A percentile compares a stretch with the other conserved stretches of the same genome.
These are phyloP conservation scores for Podaxis pistillaris DNA, from an alignment of 768 basidiomycete species.

Conservation along the genomic window DNA sequence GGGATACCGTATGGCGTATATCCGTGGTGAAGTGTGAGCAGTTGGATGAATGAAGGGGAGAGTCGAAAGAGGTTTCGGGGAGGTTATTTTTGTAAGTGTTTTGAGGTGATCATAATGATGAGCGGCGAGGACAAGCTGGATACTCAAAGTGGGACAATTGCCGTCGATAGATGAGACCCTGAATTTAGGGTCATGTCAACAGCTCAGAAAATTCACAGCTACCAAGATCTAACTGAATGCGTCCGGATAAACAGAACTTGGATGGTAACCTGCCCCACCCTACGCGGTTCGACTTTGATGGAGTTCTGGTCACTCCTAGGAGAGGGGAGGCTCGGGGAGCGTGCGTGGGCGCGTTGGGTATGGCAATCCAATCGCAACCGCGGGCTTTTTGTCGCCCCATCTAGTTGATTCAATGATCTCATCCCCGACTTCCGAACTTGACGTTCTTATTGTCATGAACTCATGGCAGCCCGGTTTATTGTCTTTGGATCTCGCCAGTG, in stretches of 20 bases:
- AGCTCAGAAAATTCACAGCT: not conserved
- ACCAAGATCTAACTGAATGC: not conserved
- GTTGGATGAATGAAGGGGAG: not conserved
- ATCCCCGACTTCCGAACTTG: not conserved
- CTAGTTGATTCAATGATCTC: not conserved
- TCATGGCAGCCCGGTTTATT: constrained; percentile 9
- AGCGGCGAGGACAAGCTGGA: not conserved
- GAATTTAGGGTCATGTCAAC: not conserved
- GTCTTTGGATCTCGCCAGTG: constrained; percentile 1
- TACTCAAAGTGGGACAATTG: not conserved
- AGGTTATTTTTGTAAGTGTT: not conserved
- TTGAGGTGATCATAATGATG: not conserved
- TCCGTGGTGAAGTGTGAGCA: not conserved
- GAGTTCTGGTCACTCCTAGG: not conserved
- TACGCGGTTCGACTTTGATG: not conserved
- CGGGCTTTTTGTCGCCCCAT: not conserved
- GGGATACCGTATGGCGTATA: not conserved
- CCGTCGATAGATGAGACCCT: not conserved
- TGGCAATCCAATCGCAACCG: not conserved
- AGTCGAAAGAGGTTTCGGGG: not conserved
- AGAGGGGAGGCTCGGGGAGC: not conserved
- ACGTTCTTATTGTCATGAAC: constrained; percentile 12
- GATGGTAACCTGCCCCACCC: not conserved
- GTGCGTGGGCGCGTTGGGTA: not conserved
- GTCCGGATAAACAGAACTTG: not conserved